Evolutionary conservation across 1,284 basidiomycete species (phyloP).

Genomic region (Trametes hirsuta): DNA sequence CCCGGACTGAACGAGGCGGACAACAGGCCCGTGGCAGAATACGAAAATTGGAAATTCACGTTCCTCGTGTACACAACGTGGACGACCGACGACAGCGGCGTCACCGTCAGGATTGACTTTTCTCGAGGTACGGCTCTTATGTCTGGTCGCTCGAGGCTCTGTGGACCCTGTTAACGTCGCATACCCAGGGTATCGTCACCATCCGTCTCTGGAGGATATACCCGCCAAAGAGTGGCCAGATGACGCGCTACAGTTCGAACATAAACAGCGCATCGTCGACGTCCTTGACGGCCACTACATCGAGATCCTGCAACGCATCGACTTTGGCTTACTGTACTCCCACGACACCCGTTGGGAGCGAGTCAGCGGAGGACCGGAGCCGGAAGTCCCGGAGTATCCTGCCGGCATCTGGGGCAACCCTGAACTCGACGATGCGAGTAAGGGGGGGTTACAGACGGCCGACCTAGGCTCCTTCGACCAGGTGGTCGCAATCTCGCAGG

Average conservation of each 20-base stretch:
- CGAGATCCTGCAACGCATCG: neutral
- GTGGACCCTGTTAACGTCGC: neutral
- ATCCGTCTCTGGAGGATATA: neutral
- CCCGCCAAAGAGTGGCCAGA: too few species aligned
- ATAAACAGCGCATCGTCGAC: too few species aligned
- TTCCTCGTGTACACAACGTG: constrained; percentile 27
- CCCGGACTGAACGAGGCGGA: too few species aligned
- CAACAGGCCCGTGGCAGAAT: neutral
- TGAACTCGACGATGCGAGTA: neutral
- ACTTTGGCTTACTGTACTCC: neutral
- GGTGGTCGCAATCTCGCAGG: constrained; percentile 25
- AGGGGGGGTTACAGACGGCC: neutral
- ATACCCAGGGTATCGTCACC: neutral
- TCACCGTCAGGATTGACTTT: neutral
- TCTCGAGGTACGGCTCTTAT: neutral
- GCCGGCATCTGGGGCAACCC: neutral
- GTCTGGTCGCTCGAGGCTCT: too few species aligned
- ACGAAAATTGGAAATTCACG: constrained; percentile 32
- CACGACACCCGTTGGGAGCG: neutral
- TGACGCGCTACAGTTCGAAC: too few species aligned
- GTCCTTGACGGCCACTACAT: too few species aligned
- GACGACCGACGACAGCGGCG: neutral
- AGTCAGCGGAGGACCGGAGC: neutral
- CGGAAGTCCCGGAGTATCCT: neutral
- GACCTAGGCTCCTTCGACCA: constrained; percentile 23